A percentile compares a stretch with the other conserved stretches of the same genome.
These are phyloP conservation scores for Neonothopanus nambi DNA, from an alignment of 1,284 basidiomycete species.

Conservation along the genomic window DNA sequence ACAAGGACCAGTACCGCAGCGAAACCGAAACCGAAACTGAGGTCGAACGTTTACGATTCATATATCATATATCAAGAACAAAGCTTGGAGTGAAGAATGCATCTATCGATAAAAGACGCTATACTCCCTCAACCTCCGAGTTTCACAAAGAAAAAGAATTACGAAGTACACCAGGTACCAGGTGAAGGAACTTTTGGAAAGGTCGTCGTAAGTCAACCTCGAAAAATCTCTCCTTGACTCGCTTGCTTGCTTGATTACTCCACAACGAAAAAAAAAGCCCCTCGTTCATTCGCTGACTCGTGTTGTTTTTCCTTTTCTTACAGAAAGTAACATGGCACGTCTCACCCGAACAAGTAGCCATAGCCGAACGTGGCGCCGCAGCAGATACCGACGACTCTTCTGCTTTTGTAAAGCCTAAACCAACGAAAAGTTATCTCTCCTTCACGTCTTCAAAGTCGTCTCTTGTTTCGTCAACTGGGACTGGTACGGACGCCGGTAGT, in stretches of 20 bases:
- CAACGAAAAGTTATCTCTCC: slow-evolving; percentile 13
- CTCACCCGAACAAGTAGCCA: slow-evolving; percentile 53
- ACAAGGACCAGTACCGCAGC: no score
- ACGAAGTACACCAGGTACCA: slow-evolving; percentile 71
- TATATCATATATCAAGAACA: no score
- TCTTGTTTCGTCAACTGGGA: slow-evolving; percentile 20
- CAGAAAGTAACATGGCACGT: slow-evolving; percentile 75
- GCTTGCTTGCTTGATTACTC: no score
- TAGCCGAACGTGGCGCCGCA: slow-evolving; percentile 58
- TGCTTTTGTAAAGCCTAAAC: slow-evolving; percentile 2
- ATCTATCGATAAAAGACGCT: slow-evolving; percentile 39
- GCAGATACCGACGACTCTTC: slow-evolving; percentile 27
- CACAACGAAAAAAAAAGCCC: no score
- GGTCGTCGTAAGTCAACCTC: slow-evolving; percentile 66
- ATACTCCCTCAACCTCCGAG: slow-evolving; percentile 81
- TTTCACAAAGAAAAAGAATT: slow-evolving; percentile 82
- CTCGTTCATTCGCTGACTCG: not conserved
- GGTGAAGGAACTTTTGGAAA: slow-evolving; percentile 87
- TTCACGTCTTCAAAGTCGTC: slow-evolving; percentile 21
- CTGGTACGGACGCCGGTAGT: slow-evolving; percentile 16
- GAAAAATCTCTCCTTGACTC: no score
- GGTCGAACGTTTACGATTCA: no score
- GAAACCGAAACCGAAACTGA: no score
- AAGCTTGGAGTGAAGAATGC: no score
- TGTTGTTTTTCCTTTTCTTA: not conserved